These are phyloP conservation scores for Boechera retrofracta DNA, from an alignment of 345 rosid species.

Conservation along the genomic window DNA sequence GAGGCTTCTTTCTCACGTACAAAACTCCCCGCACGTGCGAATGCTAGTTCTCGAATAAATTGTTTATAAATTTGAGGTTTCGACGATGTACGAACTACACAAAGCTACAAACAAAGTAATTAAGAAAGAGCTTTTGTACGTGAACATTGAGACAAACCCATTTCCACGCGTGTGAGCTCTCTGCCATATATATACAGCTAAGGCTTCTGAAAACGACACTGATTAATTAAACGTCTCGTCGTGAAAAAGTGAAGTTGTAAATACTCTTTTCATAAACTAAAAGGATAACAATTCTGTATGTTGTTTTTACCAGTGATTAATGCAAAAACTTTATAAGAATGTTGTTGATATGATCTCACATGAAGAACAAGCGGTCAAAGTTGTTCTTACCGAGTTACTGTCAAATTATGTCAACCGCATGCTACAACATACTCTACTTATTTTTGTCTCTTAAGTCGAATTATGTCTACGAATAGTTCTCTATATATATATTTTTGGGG, in stretches of 20 bases:
- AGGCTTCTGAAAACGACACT: slow-evolving; percentile 40
- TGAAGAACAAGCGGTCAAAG: slow-evolving; percentile 12
- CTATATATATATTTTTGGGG: not conserved
- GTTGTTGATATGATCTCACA: not conserved
- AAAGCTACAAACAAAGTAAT: slow-evolving; percentile 31
- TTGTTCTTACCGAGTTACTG: slow-evolving; percentile 32
- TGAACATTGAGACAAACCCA: slow-evolving; percentile 34
- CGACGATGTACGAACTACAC: slow-evolving; percentile 37
- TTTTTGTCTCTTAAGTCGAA: not conserved
- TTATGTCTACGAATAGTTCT: not conserved
- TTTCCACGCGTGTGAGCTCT: slow-evolving; percentile 44
- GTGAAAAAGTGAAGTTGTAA: not conserved
- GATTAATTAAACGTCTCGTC: slow-evolving; percentile 10
- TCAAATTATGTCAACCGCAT: too few relatives aligned
- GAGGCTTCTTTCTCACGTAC: slow-evolving; percentile 35
- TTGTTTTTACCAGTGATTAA: not conserved
- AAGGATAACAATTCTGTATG: not conserved
- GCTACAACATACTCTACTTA: too few relatives aligned
- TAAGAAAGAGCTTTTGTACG: slow-evolving; percentile 21
- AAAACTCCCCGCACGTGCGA: slow-evolving; percentile 30
- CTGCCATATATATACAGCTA: slow-evolving; percentile 41
- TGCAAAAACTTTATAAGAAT: not conserved
- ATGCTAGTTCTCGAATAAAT: slow-evolving; percentile 7
- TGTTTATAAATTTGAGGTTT: slow-evolving; percentile 8
- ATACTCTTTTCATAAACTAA: not conserved